These are phyloP conservation scores for Durio zibethinus DNA, from an alignment of 345 rosid species.

Conservation along the genomic window DNA sequence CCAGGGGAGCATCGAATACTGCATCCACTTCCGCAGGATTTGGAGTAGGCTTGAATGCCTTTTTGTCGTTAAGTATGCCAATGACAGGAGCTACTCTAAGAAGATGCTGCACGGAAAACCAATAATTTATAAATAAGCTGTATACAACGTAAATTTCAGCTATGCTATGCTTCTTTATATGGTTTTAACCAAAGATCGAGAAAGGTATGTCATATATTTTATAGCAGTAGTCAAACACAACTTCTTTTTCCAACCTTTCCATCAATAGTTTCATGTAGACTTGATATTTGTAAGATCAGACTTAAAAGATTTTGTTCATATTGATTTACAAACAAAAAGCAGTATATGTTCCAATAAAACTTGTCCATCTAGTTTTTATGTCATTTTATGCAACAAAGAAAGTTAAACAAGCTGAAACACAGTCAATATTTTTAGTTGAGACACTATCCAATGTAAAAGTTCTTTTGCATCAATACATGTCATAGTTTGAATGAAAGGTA, in stretches of 20 bases:
- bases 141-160: not conserved
- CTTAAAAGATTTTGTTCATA: not conserved
- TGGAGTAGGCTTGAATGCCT: slow-evolving; percentile 57
- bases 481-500: no score
- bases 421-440: not conserved
- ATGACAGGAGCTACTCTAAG: slow-evolving; percentile 84
- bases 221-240: not conserved
- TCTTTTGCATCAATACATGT: not conserved
- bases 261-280: not conserved
- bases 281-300: not conserved
- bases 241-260: not conserved
- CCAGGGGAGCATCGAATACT: slow-evolving; percentile 76
- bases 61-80: slow-evolving; percentile 58
- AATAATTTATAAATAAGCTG: slow-evolving; percentile 1
- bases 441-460: not conserved
- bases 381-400: not conserved
- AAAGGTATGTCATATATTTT: not conserved
- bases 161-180: not conserved
- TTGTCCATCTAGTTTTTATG: not conserved
- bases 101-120: slow-evolving; percentile 62
- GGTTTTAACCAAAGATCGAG: not conserved
- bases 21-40: slow-evolving; percentile 86
- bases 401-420: not conserved
- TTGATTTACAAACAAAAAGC: not conserved
- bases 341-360: not conserved